Evolutionary conservation across 2,329 filamentous ascomycete genomes (phyloP), one percentile per base, ranked within the genome.

Genomic region (Capronia epimyces): DNA sequence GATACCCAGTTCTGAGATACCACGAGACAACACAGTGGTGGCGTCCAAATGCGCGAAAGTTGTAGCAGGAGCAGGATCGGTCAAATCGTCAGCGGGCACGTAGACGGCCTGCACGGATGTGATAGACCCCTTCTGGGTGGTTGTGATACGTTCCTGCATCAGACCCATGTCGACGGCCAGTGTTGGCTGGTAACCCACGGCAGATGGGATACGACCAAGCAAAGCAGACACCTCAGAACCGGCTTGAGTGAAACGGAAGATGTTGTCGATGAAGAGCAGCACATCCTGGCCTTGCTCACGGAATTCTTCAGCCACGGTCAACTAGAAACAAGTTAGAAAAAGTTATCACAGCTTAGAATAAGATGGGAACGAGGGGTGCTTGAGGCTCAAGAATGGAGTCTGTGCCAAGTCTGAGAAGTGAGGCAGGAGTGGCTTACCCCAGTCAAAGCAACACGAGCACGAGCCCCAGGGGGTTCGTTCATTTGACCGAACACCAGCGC

Each of bases 1-100:
- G 81, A 97, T 98, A 89, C 93, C 93, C 84, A 98, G 82, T 83
- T 98, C 93, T 64, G 93, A 97, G 75, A 98, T 98, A 90, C 93
- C 91, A 87, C 93, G 91, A 69, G 93, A 98, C 83, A 98, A 82
- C 74, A 97, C 93, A 84, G 93, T 98, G 76, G 93, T 98, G 82
- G 93, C 93, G 81, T 98, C 93, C 85, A 98, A 87, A 78, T 98
- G 93, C 74, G 93, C 93, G 78, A 98, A 98, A 75, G 93, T 98
- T 75, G 93, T 97, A 74, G 93, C 93, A 66, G 93, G 93, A 65
- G 93, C 93, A 78, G 93, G 93, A 80, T 98, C 93, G 80, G 93
- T 98, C 88, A 98, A 86, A 87, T 98, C 93, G 76, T 98, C 93
- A 86, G 93, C 93, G 74, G 93, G 93, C 76, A 98, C 93, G 81